phyloP scores from a whole-genome alignment of 805 yeast species.

The Kuraishia capsulata region DNA sequence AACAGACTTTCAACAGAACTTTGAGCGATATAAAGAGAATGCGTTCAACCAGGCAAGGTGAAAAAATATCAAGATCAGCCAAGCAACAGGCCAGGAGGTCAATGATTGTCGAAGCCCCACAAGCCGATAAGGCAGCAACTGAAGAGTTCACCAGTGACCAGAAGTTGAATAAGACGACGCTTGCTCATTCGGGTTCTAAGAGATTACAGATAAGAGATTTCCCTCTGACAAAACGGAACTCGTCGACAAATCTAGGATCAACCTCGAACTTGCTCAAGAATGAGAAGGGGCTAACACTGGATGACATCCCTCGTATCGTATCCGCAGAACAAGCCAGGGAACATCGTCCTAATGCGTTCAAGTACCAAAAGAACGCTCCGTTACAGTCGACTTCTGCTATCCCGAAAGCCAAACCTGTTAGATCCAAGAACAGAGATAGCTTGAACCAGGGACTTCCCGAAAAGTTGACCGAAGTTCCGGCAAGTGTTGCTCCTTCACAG shows the following conservation, averaged over 20 bases:
- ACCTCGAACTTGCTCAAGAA: slow-evolving; percentile 66
- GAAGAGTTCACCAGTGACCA: slow-evolving; percentile 14
- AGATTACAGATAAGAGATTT: slow-evolving; percentile 19
- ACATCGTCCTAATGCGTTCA: slow-evolving; percentile 85
- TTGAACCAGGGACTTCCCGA: slow-evolving; percentile 2
- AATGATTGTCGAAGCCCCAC: slow-evolving; percentile 54
- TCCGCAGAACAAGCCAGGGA: slow-evolving; percentile 96
- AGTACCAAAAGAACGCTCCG: slow-evolving; percentile 49
- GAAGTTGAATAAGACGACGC: not conserved
- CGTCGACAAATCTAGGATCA: slow-evolving; percentile 39
- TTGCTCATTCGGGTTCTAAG: slow-evolving; percentile 15
- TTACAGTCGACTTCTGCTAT: slow-evolving; percentile 25
- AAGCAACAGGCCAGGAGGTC: slow-evolving; percentile 61
- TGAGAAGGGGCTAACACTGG: slow-evolving; percentile 82
- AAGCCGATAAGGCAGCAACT: slow-evolving; percentile 27
- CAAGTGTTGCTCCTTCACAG: slow-evolving; percentile 4
- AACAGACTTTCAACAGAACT: slow-evolving; percentile 38
- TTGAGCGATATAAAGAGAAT: slow-evolving; percentile 69
- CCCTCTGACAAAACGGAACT: slow-evolving; percentile 17
- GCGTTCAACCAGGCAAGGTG: slow-evolving; percentile 64
- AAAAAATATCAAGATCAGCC: slow-evolving; percentile 40
- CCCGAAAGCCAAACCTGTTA: slow-evolving; percentile 21
- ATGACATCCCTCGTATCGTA: slow-evolving; percentile 94
- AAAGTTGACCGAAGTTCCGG: slow-evolving; percentile 1
- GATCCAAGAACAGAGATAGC: slow-evolving; percentile 2